phyloP scores from a whole-genome alignment of 768 basidiomycete species.

The Mycena galericulata region DNA sequence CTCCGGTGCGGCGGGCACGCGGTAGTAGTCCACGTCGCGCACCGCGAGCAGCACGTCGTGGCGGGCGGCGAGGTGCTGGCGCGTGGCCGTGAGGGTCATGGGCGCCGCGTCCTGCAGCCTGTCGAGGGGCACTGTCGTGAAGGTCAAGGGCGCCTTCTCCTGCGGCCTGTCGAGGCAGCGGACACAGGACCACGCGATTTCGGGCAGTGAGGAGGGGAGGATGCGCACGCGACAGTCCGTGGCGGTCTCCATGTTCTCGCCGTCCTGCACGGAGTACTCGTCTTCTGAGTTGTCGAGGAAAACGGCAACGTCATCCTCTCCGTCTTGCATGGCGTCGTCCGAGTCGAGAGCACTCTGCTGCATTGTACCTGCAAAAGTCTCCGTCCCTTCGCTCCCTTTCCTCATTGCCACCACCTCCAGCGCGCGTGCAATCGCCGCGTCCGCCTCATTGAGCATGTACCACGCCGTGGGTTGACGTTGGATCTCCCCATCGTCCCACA shows the following conservation, averaged over 20 bases:
- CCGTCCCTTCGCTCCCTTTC: not conserved
- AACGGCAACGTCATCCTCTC: not conserved
- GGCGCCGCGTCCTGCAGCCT: conserved; percentile 47
- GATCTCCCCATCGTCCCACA: conserved; percentile 14
- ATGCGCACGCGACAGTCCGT: not conserved
- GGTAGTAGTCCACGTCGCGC: conserved; percentile 30
- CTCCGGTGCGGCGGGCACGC: conserved; percentile 29
- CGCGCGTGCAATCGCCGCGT: conserved; percentile 20
- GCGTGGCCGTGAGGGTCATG: conserved; percentile 43
- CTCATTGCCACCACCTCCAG: conserved; percentile 12
- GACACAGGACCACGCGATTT: conserved; percentile 47
- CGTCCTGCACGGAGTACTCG: too few relatives aligned
- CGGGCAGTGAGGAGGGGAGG: conserved; percentile 15
- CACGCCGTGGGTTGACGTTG: conserved; percentile 25
- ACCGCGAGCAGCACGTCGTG: conserved; percentile 7
- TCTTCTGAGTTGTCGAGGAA: too few relatives aligned
- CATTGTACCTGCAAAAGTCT: not conserved
- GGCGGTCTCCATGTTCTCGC: too few relatives aligned
- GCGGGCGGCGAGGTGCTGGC: conserved; percentile 42
- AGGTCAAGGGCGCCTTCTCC: conserved; percentile 45
- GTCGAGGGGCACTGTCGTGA: conserved; percentile 51
- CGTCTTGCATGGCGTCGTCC: not conserved
- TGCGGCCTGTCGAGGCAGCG: conserved; percentile 54
- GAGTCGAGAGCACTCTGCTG: not conserved
- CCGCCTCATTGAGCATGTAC: conserved; percentile 24